phyloP scores from a whole-genome alignment of 2,329 filamentous ascomycete species.

The Geoglossum cookeanum region DNA sequence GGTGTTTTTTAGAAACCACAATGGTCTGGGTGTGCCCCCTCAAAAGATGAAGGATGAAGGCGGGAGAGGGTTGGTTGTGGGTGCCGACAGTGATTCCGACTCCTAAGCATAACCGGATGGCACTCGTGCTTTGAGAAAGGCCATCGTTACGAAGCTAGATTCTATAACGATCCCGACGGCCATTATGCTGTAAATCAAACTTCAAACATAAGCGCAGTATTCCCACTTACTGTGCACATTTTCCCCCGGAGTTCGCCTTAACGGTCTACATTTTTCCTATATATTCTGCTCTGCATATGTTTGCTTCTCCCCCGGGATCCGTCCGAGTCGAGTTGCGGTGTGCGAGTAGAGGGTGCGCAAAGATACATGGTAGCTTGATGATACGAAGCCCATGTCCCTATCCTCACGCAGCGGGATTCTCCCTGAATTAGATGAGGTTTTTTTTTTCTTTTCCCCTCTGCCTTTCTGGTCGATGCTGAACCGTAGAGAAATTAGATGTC shows the following conservation, averaged over 20 bases:
- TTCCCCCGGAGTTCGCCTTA: background rate
- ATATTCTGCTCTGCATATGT: background rate
- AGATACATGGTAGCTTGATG: background rate
- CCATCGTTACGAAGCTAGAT: background rate
- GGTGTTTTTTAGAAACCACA: slow-evolving; percentile 88
- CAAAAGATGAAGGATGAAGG: slow-evolving; percentile 18
- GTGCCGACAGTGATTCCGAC: slow-evolving; percentile 1
- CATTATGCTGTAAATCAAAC: background rate
- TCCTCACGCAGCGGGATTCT: background rate
- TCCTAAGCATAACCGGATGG: background rate
- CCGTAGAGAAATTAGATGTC: background rate
- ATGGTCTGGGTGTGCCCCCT: slow-evolving; percentile 54
- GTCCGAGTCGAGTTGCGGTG: background rate
- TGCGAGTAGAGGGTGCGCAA: background rate
- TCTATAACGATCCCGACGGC: background rate
- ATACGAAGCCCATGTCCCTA: no score
- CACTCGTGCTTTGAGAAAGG: background rate
- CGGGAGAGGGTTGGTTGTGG: background rate
- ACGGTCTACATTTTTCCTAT: background rate
- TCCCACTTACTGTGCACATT: background rate
- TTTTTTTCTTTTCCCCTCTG: background rate
- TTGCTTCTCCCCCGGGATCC: background rate
- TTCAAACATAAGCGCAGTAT: background rate
- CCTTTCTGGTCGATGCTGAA: background rate
- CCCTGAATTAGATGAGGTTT: background rate